A percentile compares a stretch with the other conserved stretches of the same genome.
These are phyloP conservation scores for Teratosphaeria gauchensis DNA, from an alignment of 2,329 filamentous ascomycete genomes.

Conservation along the genomic window DNA sequence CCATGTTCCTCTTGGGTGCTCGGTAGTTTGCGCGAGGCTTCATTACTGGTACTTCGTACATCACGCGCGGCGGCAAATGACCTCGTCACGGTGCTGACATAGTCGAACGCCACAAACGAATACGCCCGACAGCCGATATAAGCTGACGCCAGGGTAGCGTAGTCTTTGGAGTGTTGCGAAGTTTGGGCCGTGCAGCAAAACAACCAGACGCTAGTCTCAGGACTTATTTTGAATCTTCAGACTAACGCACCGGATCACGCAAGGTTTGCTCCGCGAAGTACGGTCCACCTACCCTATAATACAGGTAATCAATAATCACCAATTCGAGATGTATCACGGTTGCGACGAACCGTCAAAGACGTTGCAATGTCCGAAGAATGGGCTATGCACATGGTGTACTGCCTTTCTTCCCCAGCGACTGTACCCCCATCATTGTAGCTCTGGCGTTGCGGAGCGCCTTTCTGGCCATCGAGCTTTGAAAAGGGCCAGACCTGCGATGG, in stretches of 20 bases:
- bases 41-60: too few relatives aligned
- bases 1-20: too few relatives aligned
- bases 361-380: neutral
- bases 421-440: too few relatives aligned
- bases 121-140: neutral
- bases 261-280: neutral
- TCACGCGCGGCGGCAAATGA: too few relatives aligned
- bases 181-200: neutral
- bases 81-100: neutral
- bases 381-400: too few relatives aligned
- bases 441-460: neutral
- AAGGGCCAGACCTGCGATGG: too few relatives aligned
- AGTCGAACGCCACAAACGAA: too few relatives aligned
- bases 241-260: neutral
- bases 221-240: neutral
- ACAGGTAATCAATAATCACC: neutral
- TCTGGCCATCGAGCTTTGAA: neutral
- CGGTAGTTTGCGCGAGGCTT: too few relatives aligned
- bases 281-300: neutral
- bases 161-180: neutral
- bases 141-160: neutral
- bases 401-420: too few relatives aligned
- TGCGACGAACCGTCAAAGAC: neutral
- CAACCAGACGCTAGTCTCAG: neutral
- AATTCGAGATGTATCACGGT: neutral